Base-by-base conservation (phyloP, 1,284 basidiomycete species). In the Inonotus obliquus region DNA sequence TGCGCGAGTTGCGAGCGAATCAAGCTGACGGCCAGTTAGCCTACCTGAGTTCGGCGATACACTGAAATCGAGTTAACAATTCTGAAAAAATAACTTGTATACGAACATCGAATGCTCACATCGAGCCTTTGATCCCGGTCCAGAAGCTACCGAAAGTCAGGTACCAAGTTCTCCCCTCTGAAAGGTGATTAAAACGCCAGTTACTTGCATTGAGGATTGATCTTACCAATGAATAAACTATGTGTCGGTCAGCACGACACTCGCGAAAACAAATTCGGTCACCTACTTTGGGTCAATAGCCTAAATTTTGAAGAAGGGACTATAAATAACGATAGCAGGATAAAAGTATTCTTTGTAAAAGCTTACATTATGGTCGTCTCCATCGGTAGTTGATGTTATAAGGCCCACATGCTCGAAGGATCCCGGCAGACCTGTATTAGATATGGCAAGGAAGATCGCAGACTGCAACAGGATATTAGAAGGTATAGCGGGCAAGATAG, bases 261-360 rank as follows among this genome's bases (percentile, higher is more conserved):
- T 59, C 19, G 35, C 25, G 32, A 45, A 25, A 17, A 49, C 29
- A 19, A 56, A 45, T 7, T 44, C n/a, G 25, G 37, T 53, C 5
- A 71, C 76, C 63, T 67, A 80, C 81, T 83, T 81, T 35, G 83
- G 82, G 69, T 84, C 82, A 63, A 84, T 83, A 3, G 82, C 81
- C 80, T 82, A 41, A 45, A 27, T 38, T 17, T 39, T 1, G 59
- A 32, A 4, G 32, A 32, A 4, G 32, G 4, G 32, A 32, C 32
- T 32, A 32, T 25, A 19, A 56, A 19, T 32, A 6, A 11, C 9
- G 51, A 21, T 25, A 51, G n/a, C 14, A 1, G 13, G 6, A 6
- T 29, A 14, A n/a, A n/a, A 38, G 19, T 17, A 49, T 21, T 35
- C 14, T 13, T 25, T 25, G 35, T 32, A 41, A n/a, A 49, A n/a